A percentile compares a stretch with the other conserved stretches of the same genome.
Conservation (phyloP, 2,329 filamentous ascomycete species). For the Endocalyx cinctus region DNA sequence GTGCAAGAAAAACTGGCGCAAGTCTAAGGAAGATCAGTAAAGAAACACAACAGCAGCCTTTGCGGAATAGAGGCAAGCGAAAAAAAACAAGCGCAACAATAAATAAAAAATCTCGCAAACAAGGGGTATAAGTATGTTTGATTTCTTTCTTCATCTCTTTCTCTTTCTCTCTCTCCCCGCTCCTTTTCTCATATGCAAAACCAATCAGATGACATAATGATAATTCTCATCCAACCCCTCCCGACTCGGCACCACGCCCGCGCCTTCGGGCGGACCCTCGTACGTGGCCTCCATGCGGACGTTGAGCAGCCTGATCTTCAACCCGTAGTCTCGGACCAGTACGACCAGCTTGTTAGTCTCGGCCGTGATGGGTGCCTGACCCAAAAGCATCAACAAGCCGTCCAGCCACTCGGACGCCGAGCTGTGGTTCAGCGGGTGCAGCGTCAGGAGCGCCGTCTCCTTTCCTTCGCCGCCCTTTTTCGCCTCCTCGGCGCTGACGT, state of each 20-base stretch:
- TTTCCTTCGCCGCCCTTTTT: constrained; percentile 35
- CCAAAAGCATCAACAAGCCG: constrained; percentile 87
- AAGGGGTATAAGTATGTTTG: no score
- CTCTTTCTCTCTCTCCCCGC: no score
- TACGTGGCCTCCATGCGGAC: constrained; percentile 77
- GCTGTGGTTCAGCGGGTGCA: constrained; percentile 75
- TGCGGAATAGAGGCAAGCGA: no score
- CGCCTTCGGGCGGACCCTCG: constrained; percentile 61
- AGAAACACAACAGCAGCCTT: no score
- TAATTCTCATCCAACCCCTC: constrained; percentile 90
- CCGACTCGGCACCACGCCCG: constrained; percentile 72
- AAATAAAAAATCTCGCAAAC: no score
- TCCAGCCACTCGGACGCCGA: constrained; percentile 96
- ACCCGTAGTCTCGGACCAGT: constrained; percentile 81
- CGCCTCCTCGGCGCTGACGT: constrained; percentile 40
- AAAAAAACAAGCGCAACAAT: no score
- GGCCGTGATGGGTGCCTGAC: constrained; percentile 93
- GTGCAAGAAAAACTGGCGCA: no score
- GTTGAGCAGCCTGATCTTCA: constrained; percentile 90
- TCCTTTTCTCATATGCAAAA: no score
- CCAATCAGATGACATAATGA: constrained; percentile 78
- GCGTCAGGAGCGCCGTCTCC: constrained; percentile 74
- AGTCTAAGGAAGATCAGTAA: no score
- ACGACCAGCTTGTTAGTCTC: constrained; percentile 89
- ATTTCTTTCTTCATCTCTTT: no score